A percentile compares a stretch with the other conserved stretches of the same genome.
These are phyloP conservation scores for Diaporthe citri DNA, from an alignment of 2,329 filamentous ascomycete genomes.

Conservation along the genomic window DNA sequence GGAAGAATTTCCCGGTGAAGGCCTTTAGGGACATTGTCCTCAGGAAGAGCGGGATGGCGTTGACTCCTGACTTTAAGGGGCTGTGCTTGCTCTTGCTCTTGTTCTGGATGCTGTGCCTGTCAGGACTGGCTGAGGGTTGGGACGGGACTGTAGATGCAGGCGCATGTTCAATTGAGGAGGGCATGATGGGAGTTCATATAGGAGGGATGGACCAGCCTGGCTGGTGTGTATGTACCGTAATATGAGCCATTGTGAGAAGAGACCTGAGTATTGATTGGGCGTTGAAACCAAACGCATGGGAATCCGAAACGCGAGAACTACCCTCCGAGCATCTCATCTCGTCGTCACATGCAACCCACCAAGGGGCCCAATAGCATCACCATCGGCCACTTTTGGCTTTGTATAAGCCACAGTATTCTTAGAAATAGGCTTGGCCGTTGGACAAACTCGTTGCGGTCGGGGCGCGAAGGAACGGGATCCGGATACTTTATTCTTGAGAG, in stretches of 20 bases:
- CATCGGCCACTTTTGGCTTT: not conserved
- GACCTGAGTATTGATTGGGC: not conserved
- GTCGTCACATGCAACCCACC: not conserved
- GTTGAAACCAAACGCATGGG: slow-evolving; percentile 1
- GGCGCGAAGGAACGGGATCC: not conserved
- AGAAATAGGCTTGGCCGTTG: not conserved
- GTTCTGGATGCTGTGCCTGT: not conserved
- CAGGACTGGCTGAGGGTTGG: not conserved
- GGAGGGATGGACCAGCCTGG: not conserved
- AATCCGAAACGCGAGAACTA: slow-evolving; percentile 17
- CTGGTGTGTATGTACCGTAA: not conserved
- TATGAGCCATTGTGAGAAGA: slow-evolving; percentile 9
- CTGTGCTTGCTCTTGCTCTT: not conserved
- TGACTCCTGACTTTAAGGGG: not conserved
- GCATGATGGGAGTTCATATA: not conserved
- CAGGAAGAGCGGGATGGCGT: not conserved
- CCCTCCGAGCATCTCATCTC: not conserved
- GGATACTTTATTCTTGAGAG: not conserved
- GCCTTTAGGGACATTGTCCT: slow-evolving; percentile 5
- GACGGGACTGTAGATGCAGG: not conserved
- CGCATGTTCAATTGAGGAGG: not conserved
- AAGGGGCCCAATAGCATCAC: not conserved
- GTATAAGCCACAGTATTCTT: not conserved
- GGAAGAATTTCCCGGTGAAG: slow-evolving; percentile 43
- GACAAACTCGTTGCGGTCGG: not conserved